Percentiles rank a stretch among this genome's conserved stretches.
These are phyloP conservation scores for Salix arbutifolia DNA, from an alignment of 345 rosid genomes.

Conservation along the genomic window DNA sequence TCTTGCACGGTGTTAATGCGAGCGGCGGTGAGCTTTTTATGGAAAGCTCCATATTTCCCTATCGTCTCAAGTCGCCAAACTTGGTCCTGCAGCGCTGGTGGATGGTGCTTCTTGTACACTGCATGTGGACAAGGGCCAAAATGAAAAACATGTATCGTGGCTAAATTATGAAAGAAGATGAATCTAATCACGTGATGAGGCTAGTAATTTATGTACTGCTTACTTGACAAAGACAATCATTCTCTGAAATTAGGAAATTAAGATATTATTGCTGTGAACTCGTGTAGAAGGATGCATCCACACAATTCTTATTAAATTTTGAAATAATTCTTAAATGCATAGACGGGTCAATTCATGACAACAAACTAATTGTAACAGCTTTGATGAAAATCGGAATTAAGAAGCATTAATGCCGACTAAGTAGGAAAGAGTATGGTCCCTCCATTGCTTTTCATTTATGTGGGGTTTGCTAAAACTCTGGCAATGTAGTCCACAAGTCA, in stretches of 20 bases:
- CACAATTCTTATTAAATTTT: no score
- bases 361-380: no score
- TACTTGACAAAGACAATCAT: no score
- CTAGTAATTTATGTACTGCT: no score
- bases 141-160: background rate
- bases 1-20: slow-evolving; percentile 67
- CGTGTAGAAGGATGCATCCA: no score
- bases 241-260: no score
- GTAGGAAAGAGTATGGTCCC: background rate
- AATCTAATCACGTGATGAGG: background rate
- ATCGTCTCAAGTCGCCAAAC: slow-evolving; percentile 91
- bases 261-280: no score
- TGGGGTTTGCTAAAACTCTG: no score
- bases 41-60: slow-evolving; percentile 86
- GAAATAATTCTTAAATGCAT: no score
- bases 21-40: slow-evolving; percentile 46
- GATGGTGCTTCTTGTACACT: slow-evolving; percentile 95
- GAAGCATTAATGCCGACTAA: background rate
- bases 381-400: no score
- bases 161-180: background rate
- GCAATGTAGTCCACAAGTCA: no score
- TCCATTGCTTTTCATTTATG: background rate
- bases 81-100: slow-evolving; percentile 71
- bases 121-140: background rate
- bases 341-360: no score